Evolutionary conservation across 2,329 filamentous ascomycete species (phyloP), one percentile per base, ranked within the genome.

Genomic region (Nemania diffusa): DNA sequence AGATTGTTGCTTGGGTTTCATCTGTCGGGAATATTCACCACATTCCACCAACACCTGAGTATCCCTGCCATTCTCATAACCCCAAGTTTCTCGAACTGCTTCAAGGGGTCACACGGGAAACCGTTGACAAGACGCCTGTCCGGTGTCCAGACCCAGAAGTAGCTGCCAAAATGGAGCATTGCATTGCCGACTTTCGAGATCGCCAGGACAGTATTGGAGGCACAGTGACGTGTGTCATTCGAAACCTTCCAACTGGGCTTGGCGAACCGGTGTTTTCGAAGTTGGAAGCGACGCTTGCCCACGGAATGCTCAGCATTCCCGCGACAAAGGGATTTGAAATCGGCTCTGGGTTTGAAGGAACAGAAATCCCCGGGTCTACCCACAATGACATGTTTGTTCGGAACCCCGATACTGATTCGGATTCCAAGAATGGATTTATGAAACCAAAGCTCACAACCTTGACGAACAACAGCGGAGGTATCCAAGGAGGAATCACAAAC

Each of bases 261-360:
- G 96, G 96, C 67, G 96, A 98, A 85, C 96, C 95, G 0, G 92
- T 89, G 80, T 98, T 99, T 80, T 93, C 97, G 81, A 98, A 98
- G 84, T 86, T 98, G 51, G 94, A 99, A 84, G 96, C 96, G 7
- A 88, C 88, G 78, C 89, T 99, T 53, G 94, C 89, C 27, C 95
- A 98, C 77, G 96, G 92, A 57, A 98, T 99, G 92, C 87, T 98
- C 70, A 93, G 90, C 78, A 97, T 98, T 74, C 96, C 96, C 5
- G 94, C 96, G 3, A 95, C 92, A 42, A 99, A 98, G 83, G 95
- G 92, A 62, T 98, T 98, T 77, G 95, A 98, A 79, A 91, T 98
- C 72, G 96, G 96, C 62, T 97, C 92, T 60, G 96, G 96, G 13
- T 98, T 98, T 79, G 90, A 86, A 57, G 95, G 96, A 65, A 92